phyloP scores from a whole-genome alignment of 352 stramenopile species.

The Blastocystis sp. region DNA sequence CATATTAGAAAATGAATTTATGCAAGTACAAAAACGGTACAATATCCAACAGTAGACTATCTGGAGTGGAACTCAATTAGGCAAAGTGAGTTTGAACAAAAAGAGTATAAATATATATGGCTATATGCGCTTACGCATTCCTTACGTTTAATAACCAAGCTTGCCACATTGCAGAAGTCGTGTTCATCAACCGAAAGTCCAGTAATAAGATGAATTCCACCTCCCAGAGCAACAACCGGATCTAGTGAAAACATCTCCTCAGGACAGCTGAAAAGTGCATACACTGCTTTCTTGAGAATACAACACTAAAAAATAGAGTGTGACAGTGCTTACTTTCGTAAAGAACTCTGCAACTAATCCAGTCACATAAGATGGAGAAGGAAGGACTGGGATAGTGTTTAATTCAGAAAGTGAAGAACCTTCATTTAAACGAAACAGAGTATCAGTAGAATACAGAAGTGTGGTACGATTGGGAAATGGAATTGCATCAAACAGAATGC shows the following conservation, averaged over 20 bases:
- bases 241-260: neutral
- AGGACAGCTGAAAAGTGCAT: neutral
- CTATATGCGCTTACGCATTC: neutral
- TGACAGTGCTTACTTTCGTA: neutral
- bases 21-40: no score
- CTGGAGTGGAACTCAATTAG: neutral
- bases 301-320: neutral
- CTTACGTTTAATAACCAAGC: neutral
- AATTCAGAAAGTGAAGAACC: neutral
- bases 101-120: neutral
- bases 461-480: neutral
- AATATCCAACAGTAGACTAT: neutral
- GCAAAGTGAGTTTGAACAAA: neutral
- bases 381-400: neutral
- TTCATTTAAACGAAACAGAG: neutral
- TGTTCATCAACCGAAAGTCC: neutral
- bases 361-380: neutral
- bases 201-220: neutral
- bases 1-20: no score
- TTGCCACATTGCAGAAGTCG: neutral
- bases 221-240: neutral
- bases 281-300: neutral
- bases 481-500: neutral
- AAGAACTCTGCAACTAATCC: neutral
- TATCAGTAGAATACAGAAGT: neutral